Evolutionary conservation across 1,284 basidiomycete genomes (phyloP), one percentile per base, ranked within the genome.

Genomic region (Cutaneotrichosporon mucoides): DNA sequence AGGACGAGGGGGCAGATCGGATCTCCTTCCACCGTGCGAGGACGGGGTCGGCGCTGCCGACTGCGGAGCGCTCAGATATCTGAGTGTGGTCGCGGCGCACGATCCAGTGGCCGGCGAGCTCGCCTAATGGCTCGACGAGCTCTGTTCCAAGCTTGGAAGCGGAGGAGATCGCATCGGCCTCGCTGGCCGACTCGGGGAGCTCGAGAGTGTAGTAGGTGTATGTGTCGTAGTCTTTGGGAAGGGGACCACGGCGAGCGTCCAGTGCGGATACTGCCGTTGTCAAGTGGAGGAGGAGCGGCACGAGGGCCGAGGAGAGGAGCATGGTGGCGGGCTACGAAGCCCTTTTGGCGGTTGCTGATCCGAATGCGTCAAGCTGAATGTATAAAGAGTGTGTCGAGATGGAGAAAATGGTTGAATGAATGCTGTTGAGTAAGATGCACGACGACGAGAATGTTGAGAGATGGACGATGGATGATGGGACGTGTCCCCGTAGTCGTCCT

Each of bases 121-220:
- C 88, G 42, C 95, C 95, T 11, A 88, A 88, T 63, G 84, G 86
- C 71, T 95, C 92, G 53, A 98, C 88, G 53, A 96, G 79, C 75
- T 98, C 88, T 9, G 91, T 87, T 24, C 87, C 87, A 7, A 98
- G 83, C 2, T 81, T 78, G 3, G 76, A 64, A 2, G 87, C 83
- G 47, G 88, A 81, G 1, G 64, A 51, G 1, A 63, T 59, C 9
- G 72, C 69, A 0, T 50, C 47, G 53, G 86, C 82, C 49, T 77
- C 76, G 63, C 88, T 79, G 58, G 88, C 83, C 62, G 81, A 80
- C 41, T 81, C 81, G 33, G 63, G 64, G 2, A 77, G 66, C 60
- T 79, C 76, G 57, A 79, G 65, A 2, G 72, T 66, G 60, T 74
- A 79, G 68, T 99, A 99, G 68, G 88, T 83, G 77, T 98, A 89